Conservation (phyloP, 1,284 basidiomycete genomes). For the Pholiota adiposa region DNA sequence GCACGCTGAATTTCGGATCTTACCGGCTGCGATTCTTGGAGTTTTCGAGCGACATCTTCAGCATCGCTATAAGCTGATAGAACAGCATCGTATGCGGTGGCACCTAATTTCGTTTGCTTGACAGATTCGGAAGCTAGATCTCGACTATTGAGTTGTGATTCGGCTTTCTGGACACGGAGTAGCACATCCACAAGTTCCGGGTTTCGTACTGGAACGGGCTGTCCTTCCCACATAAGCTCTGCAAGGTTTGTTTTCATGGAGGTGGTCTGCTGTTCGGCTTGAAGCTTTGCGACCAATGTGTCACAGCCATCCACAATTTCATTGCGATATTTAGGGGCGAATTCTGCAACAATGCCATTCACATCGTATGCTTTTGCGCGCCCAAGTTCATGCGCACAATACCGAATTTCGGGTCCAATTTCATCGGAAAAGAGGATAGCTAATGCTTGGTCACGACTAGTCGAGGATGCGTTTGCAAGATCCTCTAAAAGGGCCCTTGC, state of each 20-base stretch:
- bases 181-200: slow-evolving; percentile 92
- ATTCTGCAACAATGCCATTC: slow-evolving; percentile 76
- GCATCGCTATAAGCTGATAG: slow-evolving; percentile 86
- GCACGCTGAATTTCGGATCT: slow-evolving; percentile 19
- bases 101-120: slow-evolving; percentile 65
- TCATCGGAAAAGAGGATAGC: slow-evolving; percentile 86
- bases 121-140: slow-evolving; percentile 4
- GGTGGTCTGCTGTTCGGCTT: slow-evolving; percentile 46
- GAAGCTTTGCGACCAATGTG: slow-evolving; percentile 57
- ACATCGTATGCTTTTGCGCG: slow-evolving; percentile 81
- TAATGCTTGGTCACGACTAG: slow-evolving; percentile 90
- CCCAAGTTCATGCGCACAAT: slow-evolving; percentile 90
- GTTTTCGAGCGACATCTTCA: slow-evolving; percentile 78
- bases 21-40: slow-evolving; percentile 82
- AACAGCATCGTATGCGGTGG: slow-evolving; percentile 85
- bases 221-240: slow-evolving; percentile 80
- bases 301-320: slow-evolving; percentile 71
- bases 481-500: slow-evolving; percentile 79
- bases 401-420: slow-evolving; percentile 89
- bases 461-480: slow-evolving; percentile 69
- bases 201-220: slow-evolving; percentile 84
- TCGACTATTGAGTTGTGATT: slow-evolving; percentile 48
- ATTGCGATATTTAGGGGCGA: slow-evolving; percentile 63
- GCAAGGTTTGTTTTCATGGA: slow-evolving; percentile 58
- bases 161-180: slow-evolving; percentile 81